Evolutionary conservation across 768 basidiomycete species (phyloP).

Genomic region (Xerocomus brunneocitrinus): DNA sequence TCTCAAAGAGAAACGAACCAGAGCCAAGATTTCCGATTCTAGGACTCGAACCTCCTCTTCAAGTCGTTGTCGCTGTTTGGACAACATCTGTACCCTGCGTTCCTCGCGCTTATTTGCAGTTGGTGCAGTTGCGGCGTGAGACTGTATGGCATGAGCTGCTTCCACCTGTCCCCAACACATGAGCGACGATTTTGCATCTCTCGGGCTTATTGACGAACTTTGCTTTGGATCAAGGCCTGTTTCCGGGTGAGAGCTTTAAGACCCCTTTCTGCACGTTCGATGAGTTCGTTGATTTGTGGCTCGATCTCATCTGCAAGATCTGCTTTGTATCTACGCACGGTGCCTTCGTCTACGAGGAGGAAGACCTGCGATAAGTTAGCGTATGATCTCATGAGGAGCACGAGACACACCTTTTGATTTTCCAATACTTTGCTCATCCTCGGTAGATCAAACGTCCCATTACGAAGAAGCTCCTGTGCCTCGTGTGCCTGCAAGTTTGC

Average conservation of each 20-base stretch:
- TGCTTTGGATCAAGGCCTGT: slow-evolving; percentile 55
- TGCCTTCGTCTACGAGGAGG: slow-evolving; percentile 66
- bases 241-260: slow-evolving; percentile 57
- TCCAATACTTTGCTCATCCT: slow-evolving; percentile 65
- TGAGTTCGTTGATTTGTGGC: slow-evolving; percentile 71
- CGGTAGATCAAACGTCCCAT: slow-evolving; percentile 67
- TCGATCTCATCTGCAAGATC: slow-evolving; percentile 78
- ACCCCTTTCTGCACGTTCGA: slow-evolving; percentile 67
- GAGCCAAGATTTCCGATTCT: slow-evolving; percentile 55
- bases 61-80: slow-evolving; percentile 61
- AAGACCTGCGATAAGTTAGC: slow-evolving; percentile 52
- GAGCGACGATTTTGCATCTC: not conserved
- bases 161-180: slow-evolving; percentile 43
- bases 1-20: slow-evolving; percentile 36
- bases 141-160: slow-evolving; percentile 39
- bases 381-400: not conserved
- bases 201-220: slow-evolving; percentile 38
- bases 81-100: slow-evolving; percentile 58
- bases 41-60: slow-evolving; percentile 58
- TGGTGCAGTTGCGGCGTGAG: slow-evolving; percentile 43
- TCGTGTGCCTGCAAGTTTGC: slow-evolving; percentile 48
- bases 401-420: slow-evolving; percentile 53
- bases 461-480: slow-evolving; percentile 62
- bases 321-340: slow-evolving; percentile 68
- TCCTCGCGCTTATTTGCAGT: slow-evolving; percentile 62